These are phyloP conservation scores for Stenocarpella maydis DNA, from an alignment of 2,329 filamentous ascomycete genomes.

Conservation along the genomic window DNA sequence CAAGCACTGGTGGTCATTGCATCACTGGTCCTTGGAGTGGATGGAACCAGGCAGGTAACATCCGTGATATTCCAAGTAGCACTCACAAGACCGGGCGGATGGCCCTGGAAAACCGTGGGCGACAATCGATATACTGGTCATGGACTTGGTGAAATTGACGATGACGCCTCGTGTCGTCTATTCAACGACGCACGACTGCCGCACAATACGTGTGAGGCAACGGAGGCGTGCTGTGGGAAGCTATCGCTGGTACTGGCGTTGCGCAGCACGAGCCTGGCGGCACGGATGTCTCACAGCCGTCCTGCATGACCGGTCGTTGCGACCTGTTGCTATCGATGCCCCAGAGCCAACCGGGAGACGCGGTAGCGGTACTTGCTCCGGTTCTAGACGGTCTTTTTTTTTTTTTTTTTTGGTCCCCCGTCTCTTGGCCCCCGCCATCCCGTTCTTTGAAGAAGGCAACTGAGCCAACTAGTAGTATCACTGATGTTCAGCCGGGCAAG, in stretches of 20 bases:
- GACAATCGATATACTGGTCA: not conserved
- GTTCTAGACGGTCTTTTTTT: not conserved
- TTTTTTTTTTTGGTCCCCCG: no score
- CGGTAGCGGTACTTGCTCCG: not conserved
- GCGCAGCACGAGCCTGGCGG: constrained; percentile 26
- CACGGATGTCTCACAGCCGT: constrained; percentile 25
- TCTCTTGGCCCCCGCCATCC: no score
- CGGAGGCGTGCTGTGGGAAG: not conserved
- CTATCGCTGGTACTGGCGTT: not conserved
- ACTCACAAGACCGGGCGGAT: not conserved
- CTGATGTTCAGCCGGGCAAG: not conserved
- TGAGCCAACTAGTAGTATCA: no score
- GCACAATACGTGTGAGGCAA: not conserved
- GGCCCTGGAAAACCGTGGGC: not conserved
- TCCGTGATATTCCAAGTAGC: not conserved
- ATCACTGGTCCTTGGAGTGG: not conserved
- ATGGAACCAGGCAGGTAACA: not conserved
- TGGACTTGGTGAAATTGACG: not conserved
- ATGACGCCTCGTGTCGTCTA: not conserved
- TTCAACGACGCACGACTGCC: not conserved
- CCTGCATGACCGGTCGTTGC: constrained; percentile 26
- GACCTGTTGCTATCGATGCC: constrained; percentile 8
- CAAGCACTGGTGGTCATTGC: not conserved
- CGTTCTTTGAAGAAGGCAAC: not conserved
- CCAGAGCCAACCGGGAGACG: constrained; percentile 2